phyloP scores from a whole-genome alignment of 1,284 basidiomycete species.

The Tilletia setariae region DNA sequence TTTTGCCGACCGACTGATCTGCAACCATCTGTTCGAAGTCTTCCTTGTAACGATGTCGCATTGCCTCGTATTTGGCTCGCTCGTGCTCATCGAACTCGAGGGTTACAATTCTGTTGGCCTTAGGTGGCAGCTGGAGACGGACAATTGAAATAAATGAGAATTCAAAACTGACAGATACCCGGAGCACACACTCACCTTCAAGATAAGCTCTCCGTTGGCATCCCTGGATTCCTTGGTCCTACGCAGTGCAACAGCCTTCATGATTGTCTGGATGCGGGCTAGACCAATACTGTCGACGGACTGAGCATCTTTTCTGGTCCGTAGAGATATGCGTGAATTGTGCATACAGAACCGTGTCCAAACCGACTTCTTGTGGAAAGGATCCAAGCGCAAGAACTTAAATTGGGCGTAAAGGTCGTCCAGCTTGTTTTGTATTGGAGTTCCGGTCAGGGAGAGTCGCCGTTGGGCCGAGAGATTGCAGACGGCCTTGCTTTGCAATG shows the following conservation, averaged over 20 bases:
- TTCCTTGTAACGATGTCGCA: slow-evolving; percentile 81
- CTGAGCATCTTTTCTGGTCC: neutral
- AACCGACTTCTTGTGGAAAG: slow-evolving; percentile 84
- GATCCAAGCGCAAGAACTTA: slow-evolving; percentile 87
- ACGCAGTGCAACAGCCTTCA: slow-evolving; percentile 92
- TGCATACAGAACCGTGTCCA: slow-evolving; percentile 81
- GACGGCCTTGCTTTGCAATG: slow-evolving; percentile 87
- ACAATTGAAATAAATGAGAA: neutral
- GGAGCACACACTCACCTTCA: slow-evolving; percentile 58
- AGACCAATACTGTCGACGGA: slow-evolving; percentile 75
- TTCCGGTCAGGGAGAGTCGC: slow-evolving; percentile 89
- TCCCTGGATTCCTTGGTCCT: slow-evolving; percentile 87
- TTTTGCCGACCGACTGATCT: slow-evolving; percentile 85
- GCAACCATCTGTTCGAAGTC: slow-evolving; percentile 83
- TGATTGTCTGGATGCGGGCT: slow-evolving; percentile 89
- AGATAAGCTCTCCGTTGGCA: slow-evolving; percentile 75
- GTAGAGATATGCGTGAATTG: slow-evolving; percentile 2
- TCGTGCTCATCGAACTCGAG: slow-evolving; percentile 82
- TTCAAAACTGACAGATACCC: neutral
- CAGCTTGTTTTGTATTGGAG: slow-evolving; percentile 96
- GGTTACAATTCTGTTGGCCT: slow-evolving; percentile 76
- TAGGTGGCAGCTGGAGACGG: slow-evolving; percentile 62
- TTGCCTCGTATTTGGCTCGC: slow-evolving; percentile 78
- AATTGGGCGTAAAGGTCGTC: slow-evolving; percentile 96
- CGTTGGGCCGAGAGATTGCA: slow-evolving; percentile 92